Evolutionary conservation across 176 grass and related monocot genomes (phyloP).

Genomic region (Carex pumila): DNA sequence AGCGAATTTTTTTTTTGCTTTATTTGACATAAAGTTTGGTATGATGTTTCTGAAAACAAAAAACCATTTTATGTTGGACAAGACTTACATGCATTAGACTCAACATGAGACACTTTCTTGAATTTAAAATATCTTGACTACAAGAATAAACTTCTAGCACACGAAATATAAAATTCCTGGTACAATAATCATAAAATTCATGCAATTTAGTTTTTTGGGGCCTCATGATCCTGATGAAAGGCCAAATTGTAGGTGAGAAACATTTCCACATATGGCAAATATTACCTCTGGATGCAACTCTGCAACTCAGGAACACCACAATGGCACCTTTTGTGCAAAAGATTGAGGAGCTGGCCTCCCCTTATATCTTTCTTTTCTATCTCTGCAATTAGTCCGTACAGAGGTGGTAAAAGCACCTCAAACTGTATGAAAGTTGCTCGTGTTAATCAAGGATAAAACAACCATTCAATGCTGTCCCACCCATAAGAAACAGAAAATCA

Average conservation of each 20-base stretch:
- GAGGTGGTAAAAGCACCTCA: constrained; percentile 73
- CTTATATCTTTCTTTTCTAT: constrained; percentile 82
- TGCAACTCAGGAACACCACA: constrained; percentile 96
- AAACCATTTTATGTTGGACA: not conserved
- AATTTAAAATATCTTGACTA: not conserved
- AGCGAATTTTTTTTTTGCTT: not conserved
- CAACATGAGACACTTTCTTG: not conserved
- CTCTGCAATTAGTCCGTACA: constrained; percentile 67
- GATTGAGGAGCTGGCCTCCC: constrained; percentile 87
- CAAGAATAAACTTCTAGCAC: not conserved
- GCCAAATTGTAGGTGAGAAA: not conserved
- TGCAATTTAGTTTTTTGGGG: constrained; percentile 7
- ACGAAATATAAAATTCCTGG: not conserved
- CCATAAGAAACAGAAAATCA: not conserved
- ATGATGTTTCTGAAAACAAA: not conserved
- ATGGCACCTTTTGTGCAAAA: constrained; percentile 85
- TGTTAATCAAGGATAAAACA: constrained; percentile 4
- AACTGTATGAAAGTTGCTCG: constrained; percentile 44
- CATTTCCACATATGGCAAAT: constrained; percentile 18
- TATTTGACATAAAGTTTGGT: not conserved
- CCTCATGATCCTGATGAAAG: not conserved
- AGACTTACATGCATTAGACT: not conserved
- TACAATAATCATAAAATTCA: not conserved
- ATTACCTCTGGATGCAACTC: constrained; percentile 88
- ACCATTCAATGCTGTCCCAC: not conserved